Evolutionary conservation across 495 filamentous ascomycete genomes (phyloP).

Genomic region (Sporormia fimetaria): DNA sequence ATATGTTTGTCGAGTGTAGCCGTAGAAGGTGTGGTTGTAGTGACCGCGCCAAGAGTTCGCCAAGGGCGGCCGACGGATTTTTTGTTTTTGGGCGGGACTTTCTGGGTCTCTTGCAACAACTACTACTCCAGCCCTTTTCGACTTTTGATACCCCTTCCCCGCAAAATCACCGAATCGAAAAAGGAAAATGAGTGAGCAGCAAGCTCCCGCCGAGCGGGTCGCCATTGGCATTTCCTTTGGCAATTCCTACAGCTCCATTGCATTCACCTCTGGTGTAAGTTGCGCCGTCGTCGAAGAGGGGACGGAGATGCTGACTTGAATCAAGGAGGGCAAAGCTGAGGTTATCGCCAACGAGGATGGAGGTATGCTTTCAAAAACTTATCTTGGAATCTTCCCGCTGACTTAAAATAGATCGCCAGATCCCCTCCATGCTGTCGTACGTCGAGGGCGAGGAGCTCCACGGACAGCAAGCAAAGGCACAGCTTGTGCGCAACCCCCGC

Average conservation of each 20-base stretch:
- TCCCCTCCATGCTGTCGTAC: slow-evolving; percentile 88
- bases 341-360: slow-evolving; percentile 99
- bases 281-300: not conserved
- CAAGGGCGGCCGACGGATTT: too few relatives aligned
- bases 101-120: too few relatives aligned
- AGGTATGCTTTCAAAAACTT: slow-evolving; percentile 41
- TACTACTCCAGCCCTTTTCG: too few relatives aligned
- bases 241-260: slow-evolving; percentile 96
- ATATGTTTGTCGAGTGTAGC: not conserved
- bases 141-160: slow-evolving; percentile 6
- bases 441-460: slow-evolving; percentile 92
- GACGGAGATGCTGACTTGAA: not conserved
- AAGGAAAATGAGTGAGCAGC: slow-evolving; percentile 44
- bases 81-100: too few relatives aligned
- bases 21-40: not conserved
- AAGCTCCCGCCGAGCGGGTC: slow-evolving; percentile 43
- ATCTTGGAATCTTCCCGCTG: not conserved
- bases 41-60: slow-evolving; percentile 8
- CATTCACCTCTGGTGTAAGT: slow-evolving; percentile 59
- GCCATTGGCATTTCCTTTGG: slow-evolving; percentile 96
- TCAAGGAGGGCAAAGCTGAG: slow-evolving; percentile 80
- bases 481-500: slow-evolving; percentile 78
- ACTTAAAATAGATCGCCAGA: slow-evolving; percentile 68
- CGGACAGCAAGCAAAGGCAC: slow-evolving; percentile 84
- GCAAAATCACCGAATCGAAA: slow-evolving; percentile 6